Evolutionary conservation across 768 basidiomycete species (phyloP).

Genomic region (Pisolithus tinctorius): DNA sequence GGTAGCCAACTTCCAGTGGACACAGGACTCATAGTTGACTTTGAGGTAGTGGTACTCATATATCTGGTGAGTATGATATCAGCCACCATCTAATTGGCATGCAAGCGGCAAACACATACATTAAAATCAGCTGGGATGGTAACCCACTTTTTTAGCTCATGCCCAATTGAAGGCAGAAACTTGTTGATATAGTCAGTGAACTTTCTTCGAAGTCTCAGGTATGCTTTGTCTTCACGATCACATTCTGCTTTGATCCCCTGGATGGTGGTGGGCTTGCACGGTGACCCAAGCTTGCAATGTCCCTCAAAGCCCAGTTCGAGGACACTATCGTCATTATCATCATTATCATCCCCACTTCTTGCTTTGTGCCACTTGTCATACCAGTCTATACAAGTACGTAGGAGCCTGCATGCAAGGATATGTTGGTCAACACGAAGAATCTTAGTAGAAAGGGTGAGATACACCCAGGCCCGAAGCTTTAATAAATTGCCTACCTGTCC

Average conservation of each 20-base stretch:
- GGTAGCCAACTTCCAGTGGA: conserved; percentile 21
- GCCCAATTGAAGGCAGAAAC: background rate
- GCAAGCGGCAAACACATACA: background rate
- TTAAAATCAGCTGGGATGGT: background rate
- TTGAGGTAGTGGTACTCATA: conserved; percentile 20
- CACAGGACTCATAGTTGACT: conserved; percentile 21
- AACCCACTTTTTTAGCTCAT: conserved; percentile 1
- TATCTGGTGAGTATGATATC: conserved; percentile 11
- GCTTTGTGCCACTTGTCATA: background rate
- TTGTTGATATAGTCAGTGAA: conserved; percentile 1
- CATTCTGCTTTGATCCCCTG: background rate
- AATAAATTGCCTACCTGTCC: conserved; percentile 18
- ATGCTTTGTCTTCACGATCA: background rate
- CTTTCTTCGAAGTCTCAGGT: background rate
- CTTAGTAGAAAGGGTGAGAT: background rate
- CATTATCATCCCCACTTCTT: no score
- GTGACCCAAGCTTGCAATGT: no score
- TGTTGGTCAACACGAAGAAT: conserved; percentile 3
- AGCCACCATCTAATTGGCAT: background rate
- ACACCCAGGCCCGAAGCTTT: background rate
- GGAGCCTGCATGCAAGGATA: background rate
- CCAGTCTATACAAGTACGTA: background rate
- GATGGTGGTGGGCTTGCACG: background rate
- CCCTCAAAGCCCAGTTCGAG: background rate
- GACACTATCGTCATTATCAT: background rate